Conservation (phyloP, 371 early-diverging fungal genomes). For the Lichtheimia ramosa region DNA sequence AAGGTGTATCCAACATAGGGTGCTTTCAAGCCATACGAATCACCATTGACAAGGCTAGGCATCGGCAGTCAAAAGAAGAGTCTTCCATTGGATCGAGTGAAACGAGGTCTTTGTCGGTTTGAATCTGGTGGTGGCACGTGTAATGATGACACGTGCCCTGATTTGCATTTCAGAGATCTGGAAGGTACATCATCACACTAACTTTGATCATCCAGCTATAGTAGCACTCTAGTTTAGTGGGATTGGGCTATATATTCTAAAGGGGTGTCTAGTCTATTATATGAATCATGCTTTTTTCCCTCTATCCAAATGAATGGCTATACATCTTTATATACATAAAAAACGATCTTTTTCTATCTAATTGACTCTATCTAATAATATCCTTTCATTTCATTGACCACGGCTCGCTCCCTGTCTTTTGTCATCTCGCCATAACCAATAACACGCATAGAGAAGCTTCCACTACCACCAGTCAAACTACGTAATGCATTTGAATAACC, state of each 20-base stretch:
- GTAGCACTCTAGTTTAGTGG: not conserved
- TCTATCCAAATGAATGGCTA: not conserved
- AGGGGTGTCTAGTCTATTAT: no score
- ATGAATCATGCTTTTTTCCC: no score
- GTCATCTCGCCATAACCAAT: slow-evolving; percentile 81
- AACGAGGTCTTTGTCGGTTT: slow-evolving; percentile 14
- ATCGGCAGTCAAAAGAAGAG: not conserved
- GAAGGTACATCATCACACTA: slow-evolving; percentile 1
- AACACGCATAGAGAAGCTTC: slow-evolving; percentile 82
- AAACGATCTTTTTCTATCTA: not conserved
- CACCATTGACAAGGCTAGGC: slow-evolving; percentile 14
- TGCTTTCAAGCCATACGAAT: slow-evolving; percentile 17
- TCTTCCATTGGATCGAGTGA: slow-evolving; percentile 2
- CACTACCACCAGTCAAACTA: slow-evolving; percentile 86
- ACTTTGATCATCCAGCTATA: not conserved
- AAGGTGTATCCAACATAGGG: slow-evolving; percentile 7
- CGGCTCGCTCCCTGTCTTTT: slow-evolving; percentile 66
- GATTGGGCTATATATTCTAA: no score
- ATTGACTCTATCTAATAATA: slow-evolving; percentile 20
- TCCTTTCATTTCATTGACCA: slow-evolving; percentile 66
- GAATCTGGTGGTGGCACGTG: slow-evolving; percentile 26
- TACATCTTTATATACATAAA: not conserved
- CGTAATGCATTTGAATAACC: slow-evolving; percentile 88
- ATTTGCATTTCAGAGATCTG: slow-evolving; percentile 28
- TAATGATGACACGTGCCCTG: slow-evolving; percentile 26